Evolutionary conservation across 306 rosid genomes (phyloP).

Genomic region (Mucuna pruriens): DNA sequence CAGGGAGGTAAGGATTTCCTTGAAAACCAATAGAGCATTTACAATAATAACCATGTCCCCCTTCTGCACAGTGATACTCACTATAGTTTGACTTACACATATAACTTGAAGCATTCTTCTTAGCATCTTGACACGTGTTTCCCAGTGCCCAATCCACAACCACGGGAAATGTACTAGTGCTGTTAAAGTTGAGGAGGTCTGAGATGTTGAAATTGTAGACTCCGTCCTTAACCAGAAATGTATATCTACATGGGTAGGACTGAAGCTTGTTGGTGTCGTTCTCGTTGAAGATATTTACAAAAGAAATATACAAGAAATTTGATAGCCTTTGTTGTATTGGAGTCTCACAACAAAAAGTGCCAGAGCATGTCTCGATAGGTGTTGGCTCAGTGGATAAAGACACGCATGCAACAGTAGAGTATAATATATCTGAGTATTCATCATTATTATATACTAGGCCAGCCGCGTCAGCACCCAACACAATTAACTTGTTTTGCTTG

Average conservation of each 20-base stretch:
- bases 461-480: no score
- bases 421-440: no score
- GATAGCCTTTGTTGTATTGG: background rate
- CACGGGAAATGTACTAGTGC: background rate
- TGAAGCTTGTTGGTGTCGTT: background rate
- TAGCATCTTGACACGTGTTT: constrained; percentile 9
- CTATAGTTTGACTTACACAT: constrained; percentile 36
- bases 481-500: no score
- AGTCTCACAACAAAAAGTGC: background rate
- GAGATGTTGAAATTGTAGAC: background rate
- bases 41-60: constrained; percentile 39
- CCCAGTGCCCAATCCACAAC: constrained; percentile 47
- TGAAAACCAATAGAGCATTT: constrained; percentile 1
- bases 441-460: no score
- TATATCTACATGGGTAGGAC: constrained; percentile 39
- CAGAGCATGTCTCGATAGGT: background rate
- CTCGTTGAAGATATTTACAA: no score
- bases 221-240: constrained; percentile 11
- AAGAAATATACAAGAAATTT: rapidly evolving
- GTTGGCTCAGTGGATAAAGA: background rate
- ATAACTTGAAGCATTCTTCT: background rate
- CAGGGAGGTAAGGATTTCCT: constrained; percentile 21
- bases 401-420: no score
- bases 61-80: background rate
- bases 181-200: background rate